Evolutionary conservation across 352 stramenopile species (phyloP).

Genomic region (Phytopythium boreale): DNA sequence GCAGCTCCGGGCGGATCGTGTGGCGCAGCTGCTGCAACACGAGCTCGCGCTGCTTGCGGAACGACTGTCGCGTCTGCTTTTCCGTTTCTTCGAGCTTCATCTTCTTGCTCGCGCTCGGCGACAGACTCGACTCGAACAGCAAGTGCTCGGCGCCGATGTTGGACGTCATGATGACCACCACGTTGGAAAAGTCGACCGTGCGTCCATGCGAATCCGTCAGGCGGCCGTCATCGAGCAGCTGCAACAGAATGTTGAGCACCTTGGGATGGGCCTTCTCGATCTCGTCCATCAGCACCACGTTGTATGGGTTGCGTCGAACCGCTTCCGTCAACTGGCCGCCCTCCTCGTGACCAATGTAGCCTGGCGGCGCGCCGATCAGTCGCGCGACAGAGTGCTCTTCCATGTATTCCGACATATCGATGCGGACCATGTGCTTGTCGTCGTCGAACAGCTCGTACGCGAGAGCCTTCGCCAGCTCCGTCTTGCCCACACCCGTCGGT

Average conservation of each 20-base stretch:
- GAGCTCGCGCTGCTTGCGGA: conserved; percentile 54
- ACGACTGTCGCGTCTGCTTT: conserved; percentile 26
- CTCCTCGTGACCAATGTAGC: conserved; percentile 95
- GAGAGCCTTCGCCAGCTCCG: conserved; percentile 93
- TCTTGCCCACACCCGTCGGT: conserved; percentile 95
- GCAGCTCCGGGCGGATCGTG: conserved; percentile 93
- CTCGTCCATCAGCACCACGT: conserved; percentile 97
- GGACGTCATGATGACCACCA: conserved; percentile 97
- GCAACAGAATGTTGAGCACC: conserved; percentile 95
- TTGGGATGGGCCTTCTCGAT: conserved; percentile 97
- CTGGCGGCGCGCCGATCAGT: conserved; percentile 93
- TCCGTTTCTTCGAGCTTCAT: conserved; percentile 37
- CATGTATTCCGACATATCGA: conserved; percentile 99
- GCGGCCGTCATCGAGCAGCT: conserved; percentile 97
- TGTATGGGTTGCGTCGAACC: conserved; percentile 95
- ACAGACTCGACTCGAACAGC: conserved; percentile 59
- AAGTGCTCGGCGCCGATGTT: conserved; percentile 95
- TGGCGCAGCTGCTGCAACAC: conserved; percentile 88
- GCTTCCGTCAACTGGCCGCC: conserved; percentile 96
- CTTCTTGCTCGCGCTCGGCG: conserved; percentile 61
- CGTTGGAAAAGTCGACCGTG: conserved; percentile 97
- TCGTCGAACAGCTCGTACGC: conserved; percentile 95
- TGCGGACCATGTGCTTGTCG: conserved; percentile 93
- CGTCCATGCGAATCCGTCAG: conserved; percentile 95
- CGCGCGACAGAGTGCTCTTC: conserved; percentile 93